Percentiles rank a stretch among this genome's conserved stretches.
Evolutionary conservation across 306 rosid species (phyloP).

Genomic region (Quercus parvula): DNA sequence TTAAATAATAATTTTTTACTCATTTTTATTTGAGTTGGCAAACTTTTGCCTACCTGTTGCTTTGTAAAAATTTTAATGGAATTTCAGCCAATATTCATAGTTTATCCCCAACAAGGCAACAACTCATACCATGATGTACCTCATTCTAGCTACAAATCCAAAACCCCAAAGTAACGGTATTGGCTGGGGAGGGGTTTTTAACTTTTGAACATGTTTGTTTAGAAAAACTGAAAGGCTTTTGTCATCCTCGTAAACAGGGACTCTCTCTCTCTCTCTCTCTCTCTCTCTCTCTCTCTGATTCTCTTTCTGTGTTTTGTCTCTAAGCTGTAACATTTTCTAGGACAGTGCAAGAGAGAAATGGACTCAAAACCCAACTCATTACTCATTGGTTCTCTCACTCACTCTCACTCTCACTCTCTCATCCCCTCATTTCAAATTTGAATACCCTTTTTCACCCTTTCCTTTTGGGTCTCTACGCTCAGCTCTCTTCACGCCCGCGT

Average conservation of each 20-base stretch:
- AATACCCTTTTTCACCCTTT: conserved; percentile 22
- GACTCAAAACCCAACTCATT: conserved; percentile 32
- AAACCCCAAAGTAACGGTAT: conserved; percentile 24
- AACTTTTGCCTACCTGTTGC: too few species aligned
- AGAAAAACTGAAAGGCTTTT: conserved; percentile 35
- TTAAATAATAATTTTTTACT: too few species aligned
- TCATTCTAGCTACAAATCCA: not conserved
- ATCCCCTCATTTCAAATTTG: conserved; percentile 40
- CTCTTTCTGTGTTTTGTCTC: conserved; percentile 34
- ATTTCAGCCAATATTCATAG: not conserved
- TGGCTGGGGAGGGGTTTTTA: not conserved
- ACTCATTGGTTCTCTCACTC: conserved; percentile 35
- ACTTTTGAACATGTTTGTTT: conserved; percentile 15
- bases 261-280: conserved; percentile 7
- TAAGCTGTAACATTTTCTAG: conserved; percentile 47
- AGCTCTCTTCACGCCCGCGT: conserved; percentile 36
- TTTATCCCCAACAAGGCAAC: not conserved
- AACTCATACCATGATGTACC: not conserved
- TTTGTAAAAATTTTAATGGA: too few species aligned
- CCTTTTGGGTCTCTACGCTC: conserved; percentile 32
- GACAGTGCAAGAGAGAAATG: conserved; percentile 32
- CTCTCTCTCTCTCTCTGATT: conserved; percentile 8
- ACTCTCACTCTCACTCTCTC: conserved; percentile 14
- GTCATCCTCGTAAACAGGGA: conserved; percentile 45
- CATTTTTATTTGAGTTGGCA: too few species aligned